Evolutionary conservation across 148 eudicot species (phyloP).

Genomic region (Diospyros lotus): DNA sequence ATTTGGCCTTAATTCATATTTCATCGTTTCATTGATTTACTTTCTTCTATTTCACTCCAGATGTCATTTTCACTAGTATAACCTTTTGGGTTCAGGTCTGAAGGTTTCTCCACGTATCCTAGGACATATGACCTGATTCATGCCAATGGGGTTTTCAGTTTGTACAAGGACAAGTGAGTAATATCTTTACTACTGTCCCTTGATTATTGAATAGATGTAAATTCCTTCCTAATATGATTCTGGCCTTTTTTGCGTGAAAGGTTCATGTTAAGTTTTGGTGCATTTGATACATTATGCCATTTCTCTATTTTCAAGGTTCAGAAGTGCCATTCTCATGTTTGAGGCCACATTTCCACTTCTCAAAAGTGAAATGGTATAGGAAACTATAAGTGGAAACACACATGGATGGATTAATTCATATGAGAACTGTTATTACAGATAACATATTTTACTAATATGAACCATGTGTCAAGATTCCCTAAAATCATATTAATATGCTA

Average conservation of each 20-base stretch:
- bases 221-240: conserved; percentile 1
- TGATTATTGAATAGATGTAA: neutral
- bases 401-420: neutral
- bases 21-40: neutral
- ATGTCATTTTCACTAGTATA: neutral
- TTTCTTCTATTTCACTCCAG: neutral
- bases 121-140: conserved; percentile 93
- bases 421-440: neutral
- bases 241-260: neutral
- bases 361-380: neutral
- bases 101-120: conserved; percentile 89
- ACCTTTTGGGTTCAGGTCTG: conserved; percentile 18
- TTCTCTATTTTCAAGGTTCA: conserved; percentile 2
- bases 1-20: neutral
- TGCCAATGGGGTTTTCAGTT: conserved; percentile 77
- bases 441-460: neutral
- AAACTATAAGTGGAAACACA: neutral
- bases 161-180: conserved; percentile 84
- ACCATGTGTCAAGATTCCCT: neutral
- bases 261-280: neutral
- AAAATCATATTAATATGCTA: no score
- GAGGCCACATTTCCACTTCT: neutral
- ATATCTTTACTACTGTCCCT: neutral
- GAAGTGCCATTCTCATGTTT: neutral
- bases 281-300: neutral